A percentile compares a stretch with the other conserved stretches of the same genome.
Conservation (phyloP, 257 asterid genomes). For the Pogostemon cablin region DNA sequence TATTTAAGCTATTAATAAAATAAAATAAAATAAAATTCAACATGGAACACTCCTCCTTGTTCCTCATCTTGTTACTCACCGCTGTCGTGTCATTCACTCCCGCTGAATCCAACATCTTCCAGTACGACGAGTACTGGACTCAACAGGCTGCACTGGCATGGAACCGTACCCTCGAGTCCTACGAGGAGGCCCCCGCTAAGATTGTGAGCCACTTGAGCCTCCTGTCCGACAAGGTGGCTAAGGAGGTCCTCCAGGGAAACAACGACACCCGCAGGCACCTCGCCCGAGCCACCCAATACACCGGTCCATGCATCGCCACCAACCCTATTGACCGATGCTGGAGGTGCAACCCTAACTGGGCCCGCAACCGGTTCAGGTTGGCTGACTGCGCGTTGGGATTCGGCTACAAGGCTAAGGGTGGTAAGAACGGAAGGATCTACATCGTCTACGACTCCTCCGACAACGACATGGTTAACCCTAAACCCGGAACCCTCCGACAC, state of each 20-base stretch:
- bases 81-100: slow-evolving; percentile 38
- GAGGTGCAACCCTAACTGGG: slow-evolving; percentile 82
- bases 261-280: slow-evolving; percentile 61
- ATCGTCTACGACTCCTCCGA: slow-evolving; percentile 70
- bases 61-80: slow-evolving; percentile 37
- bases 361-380: slow-evolving; percentile 51
- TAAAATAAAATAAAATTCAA: slow-evolving; percentile 31
- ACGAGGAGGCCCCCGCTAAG: slow-evolving; percentile 51
- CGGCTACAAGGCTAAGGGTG: slow-evolving; percentile 69
- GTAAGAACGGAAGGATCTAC: slow-evolving; percentile 60
- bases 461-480: slow-evolving; percentile 50
- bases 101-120: slow-evolving; percentile 35
- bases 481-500: slow-evolving; percentile 81
- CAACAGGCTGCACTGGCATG: slow-evolving; percentile 53
- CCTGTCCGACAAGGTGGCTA: slow-evolving; percentile 41
- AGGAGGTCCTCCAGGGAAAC: neutral
- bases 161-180: slow-evolving; percentile 49
- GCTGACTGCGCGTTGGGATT: slow-evolving; percentile 83
- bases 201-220: slow-evolving; percentile 47
- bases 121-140: slow-evolving; percentile 52
- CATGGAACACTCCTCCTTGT: slow-evolving; percentile 20
- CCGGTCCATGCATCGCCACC: slow-evolving; percentile 57
- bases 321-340: slow-evolving; percentile 91
- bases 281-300: slow-evolving; percentile 7
- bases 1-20: too few species aligned